These are phyloP conservation scores for Solanum aculeatissimum DNA, from an alignment of 305 asterid genomes.

Conservation along the genomic window DNA sequence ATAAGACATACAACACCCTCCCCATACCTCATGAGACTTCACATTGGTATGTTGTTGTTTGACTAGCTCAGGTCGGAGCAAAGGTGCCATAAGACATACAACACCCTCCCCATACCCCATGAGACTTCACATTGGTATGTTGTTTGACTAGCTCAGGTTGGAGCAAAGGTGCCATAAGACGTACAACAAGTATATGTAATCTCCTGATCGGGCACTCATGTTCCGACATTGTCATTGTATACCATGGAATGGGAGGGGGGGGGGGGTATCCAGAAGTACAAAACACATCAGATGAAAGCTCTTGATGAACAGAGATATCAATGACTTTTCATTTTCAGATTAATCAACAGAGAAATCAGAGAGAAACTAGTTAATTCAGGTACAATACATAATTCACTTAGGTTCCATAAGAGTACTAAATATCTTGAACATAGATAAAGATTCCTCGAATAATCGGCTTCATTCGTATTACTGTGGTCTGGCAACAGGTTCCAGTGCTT, in stretches of 20 bases:
- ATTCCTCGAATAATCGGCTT: background rate
- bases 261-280: background rate
- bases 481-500: constrained; percentile 7
- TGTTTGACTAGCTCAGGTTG: background rate
- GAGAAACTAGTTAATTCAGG: background rate
- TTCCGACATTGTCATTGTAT: background rate
- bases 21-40: too few relatives aligned
- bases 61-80: background rate
- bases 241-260: too few relatives aligned
- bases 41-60: too few relatives aligned
- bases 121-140: too few relatives aligned
- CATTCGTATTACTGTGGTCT: background rate
- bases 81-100: too few relatives aligned
- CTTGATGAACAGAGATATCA: background rate
- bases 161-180: background rate
- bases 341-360: background rate
- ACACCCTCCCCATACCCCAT: too few relatives aligned
- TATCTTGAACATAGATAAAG: background rate
- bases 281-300: background rate
- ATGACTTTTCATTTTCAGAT: background rate
- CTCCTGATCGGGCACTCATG: background rate
- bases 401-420: background rate
- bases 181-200: background rate
- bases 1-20: too few relatives aligned
- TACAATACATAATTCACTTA: background rate